Evolutionary conservation across 768 basidiomycete genomes (phyloP), one percentile per base, ranked within the genome.

Genomic region (Leucosporidium scottii): DNA sequence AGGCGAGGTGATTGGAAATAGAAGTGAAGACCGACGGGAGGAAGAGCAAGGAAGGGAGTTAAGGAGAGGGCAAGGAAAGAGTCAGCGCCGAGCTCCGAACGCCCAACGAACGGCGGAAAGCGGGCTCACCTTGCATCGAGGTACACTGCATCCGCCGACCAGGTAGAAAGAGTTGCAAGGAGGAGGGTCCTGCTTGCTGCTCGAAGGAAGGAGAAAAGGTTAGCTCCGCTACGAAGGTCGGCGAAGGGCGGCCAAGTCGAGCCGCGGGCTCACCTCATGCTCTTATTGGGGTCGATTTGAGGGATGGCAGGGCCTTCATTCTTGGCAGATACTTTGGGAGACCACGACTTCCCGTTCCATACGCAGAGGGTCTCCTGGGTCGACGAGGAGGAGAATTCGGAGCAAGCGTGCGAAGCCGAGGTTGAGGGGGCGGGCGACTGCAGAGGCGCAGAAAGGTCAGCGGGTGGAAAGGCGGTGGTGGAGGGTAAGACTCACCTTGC

Each of bases 101-200:
- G 8, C 39, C 39, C 8, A 44, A 2, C 39, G 39, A 44, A 8
- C 6, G 39, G 39, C 39, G 8, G 15, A 44, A 13, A 34, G 9
- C 1, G 55, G 21, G 20, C 31, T 28, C 15, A 57, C 55, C 31
- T 59, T 59, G 58, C 58, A 62, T 30, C 28, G 30, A 48, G 71
- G 71, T 1, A 69, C 71, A 36, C 65, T 59, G 59, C 71, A 72
- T 31, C 51, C 58, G 4, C 69, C 71, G 21, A 62, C 13, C 4
- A 72, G 51, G 63, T 63, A 72, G 21, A 48, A 66, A 0, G 65
- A 15, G 65, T 72, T 72, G 51, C 71, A 72, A 1, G 71, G 71
- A 47, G 71, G 65, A 4, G 67, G 67, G 25, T 44, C 36, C 10
- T 72, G 71, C 27, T 66, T 60, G 50, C 50, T 61, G 56, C 15